Conservation (phyloP, 2,329 filamentous ascomycete species). For the Cylindrodendrum hubeiense region DNA sequence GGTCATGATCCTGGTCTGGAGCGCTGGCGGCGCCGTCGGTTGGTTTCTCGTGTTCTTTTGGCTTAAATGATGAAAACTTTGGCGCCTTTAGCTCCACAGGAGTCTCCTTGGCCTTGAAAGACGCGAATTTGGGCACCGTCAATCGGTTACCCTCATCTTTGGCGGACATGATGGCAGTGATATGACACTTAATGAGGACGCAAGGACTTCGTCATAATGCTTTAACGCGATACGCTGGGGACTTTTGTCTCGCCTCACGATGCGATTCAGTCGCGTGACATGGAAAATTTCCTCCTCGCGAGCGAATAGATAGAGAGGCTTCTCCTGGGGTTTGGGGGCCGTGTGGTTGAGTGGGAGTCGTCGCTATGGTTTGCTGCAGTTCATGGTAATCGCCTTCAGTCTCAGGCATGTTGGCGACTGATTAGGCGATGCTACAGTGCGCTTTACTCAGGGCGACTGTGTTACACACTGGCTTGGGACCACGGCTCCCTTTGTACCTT, state of each 20-base stretch:
- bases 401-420: neutral
- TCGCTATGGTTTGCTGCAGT: neutral
- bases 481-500: neutral
- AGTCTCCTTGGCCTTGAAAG: slow-evolving; percentile 67
- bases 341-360: neutral
- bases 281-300: neutral
- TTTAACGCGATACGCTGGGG: neutral
- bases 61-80: slow-evolving; percentile 81
- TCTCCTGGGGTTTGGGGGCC: neutral
- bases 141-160: slow-evolving; percentile 39
- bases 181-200: slow-evolving; percentile 10
- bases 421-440: neutral
- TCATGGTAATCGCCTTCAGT: neutral
- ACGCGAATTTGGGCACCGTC: slow-evolving; percentile 76
- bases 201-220: slow-evolving; percentile 26
- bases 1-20: slow-evolving; percentile 35
- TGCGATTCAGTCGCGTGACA: neutral
- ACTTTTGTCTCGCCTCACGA: neutral
- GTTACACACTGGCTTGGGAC: neutral
- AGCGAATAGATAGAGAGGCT: neutral
- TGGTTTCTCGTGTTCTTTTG: slow-evolving; percentile 54
- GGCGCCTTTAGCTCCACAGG: slow-evolving; percentile 55
- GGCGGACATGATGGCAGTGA: slow-evolving; percentile 41
- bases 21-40: slow-evolving; percentile 31
- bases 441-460: neutral